phyloP scores from a whole-genome alignment of 768 basidiomycete genomes.

The Mrakia frigida region DNA sequence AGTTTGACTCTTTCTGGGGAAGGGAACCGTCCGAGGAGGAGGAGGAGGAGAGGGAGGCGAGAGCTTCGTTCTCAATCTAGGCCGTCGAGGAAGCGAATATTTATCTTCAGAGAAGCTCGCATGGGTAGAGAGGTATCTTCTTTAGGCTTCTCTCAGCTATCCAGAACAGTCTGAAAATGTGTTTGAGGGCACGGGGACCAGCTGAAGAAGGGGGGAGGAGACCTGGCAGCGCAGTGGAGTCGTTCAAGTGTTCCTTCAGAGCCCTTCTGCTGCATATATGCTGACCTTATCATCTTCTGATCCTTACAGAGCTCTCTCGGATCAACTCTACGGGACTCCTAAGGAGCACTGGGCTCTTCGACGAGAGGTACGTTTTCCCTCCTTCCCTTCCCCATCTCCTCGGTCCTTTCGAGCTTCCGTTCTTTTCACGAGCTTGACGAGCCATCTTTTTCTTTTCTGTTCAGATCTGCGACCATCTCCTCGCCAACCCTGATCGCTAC shows the following conservation, averaged over 20 bases:
- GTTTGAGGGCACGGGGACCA: neutral
- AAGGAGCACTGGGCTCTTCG: slow-evolving; percentile 55
- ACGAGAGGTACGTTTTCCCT: slow-evolving; percentile 15
- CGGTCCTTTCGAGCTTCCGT: neutral
- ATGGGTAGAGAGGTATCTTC: neutral
- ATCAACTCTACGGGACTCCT: slow-evolving; percentile 76
- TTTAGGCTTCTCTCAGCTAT: neutral
- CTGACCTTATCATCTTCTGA: neutral
- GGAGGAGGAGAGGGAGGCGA: neutral
- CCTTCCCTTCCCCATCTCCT: neutral
- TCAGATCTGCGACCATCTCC: slow-evolving; percentile 79
- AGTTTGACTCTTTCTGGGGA: neutral
- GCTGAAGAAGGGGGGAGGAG: neutral
- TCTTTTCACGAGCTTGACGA: neutral
- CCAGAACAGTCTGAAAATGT: neutral
- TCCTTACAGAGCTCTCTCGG: slow-evolving; percentile 61
- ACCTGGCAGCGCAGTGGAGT: neutral
- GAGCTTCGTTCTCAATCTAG: neutral
- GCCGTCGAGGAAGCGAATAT: neutral
- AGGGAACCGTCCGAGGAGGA: neutral
- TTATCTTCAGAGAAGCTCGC: neutral
- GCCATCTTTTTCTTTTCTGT: neutral
- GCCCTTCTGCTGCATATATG: neutral
- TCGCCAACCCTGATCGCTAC: slow-evolving; percentile 62
- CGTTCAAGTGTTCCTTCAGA: neutral